Conservation (phyloP, 78 protist genomes). For the Dictyostelium purpureum region DNA sequence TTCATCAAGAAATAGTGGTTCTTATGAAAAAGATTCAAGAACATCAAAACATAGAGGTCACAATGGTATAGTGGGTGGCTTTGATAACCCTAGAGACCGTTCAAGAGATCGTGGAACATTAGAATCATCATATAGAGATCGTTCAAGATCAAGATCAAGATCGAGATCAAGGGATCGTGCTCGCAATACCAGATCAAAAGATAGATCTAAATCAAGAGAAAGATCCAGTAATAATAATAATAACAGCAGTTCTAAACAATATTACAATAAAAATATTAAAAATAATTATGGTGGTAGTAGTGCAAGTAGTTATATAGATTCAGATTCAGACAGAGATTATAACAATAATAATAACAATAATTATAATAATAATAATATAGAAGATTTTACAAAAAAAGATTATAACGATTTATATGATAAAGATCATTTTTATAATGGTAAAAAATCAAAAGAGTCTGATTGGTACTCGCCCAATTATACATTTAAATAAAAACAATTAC, state of each 20-base stretch:
- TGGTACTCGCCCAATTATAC: slow-evolving; percentile 13
- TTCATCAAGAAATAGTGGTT: too few relatives aligned
- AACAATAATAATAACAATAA: background rate
- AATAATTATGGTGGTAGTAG: background rate
- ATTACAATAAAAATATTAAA: background rate
- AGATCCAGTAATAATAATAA: background rate
- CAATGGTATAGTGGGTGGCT: background rate
- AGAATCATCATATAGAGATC: background rate
- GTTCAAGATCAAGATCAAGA: background rate
- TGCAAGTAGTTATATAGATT: background rate
- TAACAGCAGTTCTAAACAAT: background rate
- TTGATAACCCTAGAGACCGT: background rate
- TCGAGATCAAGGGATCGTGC: background rate
- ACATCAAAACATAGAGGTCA: background rate
- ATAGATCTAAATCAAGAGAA: background rate
- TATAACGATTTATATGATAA: background rate
- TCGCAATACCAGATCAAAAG: background rate
- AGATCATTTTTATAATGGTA: background rate
- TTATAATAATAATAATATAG: background rate
- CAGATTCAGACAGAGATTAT: background rate
- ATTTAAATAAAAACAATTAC: too few relatives aligned
- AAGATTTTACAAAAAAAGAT: background rate
- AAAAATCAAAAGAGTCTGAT: slow-evolving; percentile 2
- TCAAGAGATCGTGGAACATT: background rate
- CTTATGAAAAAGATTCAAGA: too few relatives aligned